A percentile compares a stretch with the other conserved stretches of the same genome.
These are phyloP conservation scores for Lasiodiplodia gonubiensis DNA, from an alignment of 2,329 filamentous ascomycete genomes.

Conservation along the genomic window DNA sequence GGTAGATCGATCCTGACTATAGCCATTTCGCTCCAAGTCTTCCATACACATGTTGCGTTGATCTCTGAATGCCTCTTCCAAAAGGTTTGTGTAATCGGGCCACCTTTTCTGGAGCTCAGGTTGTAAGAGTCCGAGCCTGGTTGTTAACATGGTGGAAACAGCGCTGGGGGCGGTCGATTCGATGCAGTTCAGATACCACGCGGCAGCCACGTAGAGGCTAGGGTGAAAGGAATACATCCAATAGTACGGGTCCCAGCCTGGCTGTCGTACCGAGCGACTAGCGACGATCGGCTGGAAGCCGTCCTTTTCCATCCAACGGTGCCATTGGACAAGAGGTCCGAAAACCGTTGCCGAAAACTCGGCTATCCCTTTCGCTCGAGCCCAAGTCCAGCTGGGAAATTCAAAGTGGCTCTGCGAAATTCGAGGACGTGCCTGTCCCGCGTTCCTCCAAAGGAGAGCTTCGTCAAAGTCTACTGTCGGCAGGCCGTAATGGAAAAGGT, in stretches of 20 bases:
- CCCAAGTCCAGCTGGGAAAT: not conserved
- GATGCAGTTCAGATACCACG: not conserved
- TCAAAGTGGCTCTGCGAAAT: not conserved
- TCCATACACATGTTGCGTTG: not conserved
- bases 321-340: not conserved
- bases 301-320: not conserved
- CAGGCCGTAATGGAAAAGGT: not conserved
- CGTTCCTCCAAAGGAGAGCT: not conserved
- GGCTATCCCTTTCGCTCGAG: not conserved
- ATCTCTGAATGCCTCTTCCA: not conserved
- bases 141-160: not conserved
- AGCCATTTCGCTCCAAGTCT: not conserved
- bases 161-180: not conserved
- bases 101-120: not conserved
- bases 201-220: not conserved
- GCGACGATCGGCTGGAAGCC: not conserved
- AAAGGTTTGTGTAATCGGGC: not conserved
- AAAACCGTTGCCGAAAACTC: not conserved
- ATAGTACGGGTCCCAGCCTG: not conserved
- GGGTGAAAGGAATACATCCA: not conserved
- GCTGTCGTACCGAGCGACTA: not conserved
- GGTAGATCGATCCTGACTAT: not conserved
- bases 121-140: not conserved
- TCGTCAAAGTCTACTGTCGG: not conserved
- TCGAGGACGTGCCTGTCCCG: not conserved